Evolutionary conservation across 1,284 basidiomycete genomes (phyloP), one percentile per base, ranked within the genome.

Genomic region (Chiua sp.): DNA sequence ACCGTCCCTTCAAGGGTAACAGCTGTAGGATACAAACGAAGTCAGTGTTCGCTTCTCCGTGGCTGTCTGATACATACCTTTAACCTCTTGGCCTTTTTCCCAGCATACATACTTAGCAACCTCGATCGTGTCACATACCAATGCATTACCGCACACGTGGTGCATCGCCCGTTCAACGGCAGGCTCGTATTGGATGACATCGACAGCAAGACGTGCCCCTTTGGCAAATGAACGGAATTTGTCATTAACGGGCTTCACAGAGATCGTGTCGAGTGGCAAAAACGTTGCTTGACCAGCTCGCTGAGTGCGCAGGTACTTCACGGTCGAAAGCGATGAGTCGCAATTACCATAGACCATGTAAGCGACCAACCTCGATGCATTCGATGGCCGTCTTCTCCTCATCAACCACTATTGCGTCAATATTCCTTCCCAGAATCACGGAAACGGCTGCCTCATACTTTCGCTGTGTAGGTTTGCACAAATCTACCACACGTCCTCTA

Each of bases 1-100:
- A 99, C 82, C 0, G 96, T 98, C 0, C 98, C 98, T 52, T 99
- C 96, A 47, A 99, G 81, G 0, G 98, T 97, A 13, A 99, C 97
- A 60, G 96, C 96, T 98, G 65, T 53, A 57, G n/a, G 59, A 13
- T 16, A 37, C 11, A 47, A 22, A 39, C 59, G n/a, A 65, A 22
- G 4, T 20, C 18, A 59, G 18, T 55, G n/a, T 23, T 39, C 30
- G 2, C 33, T 32, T n/a, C n/a, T 42, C 42, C 4, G 0, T 28
- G 4, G 35, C 54, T 55, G 51, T 44, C 49, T 42, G 49, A 13
- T 30, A 70, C 84, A 49, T 61, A 95, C 95, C 94, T 82, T 99
- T 99, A 55, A 98, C 93, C 66, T 98, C 96, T 71, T 98, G 93
- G 2, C 90, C 88, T 75, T 93, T 96, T 66, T 98, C 96, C 77